phyloP scores from a whole-genome alignment of 2,329 filamentous ascomycete genomes.

The Penicillium sp. region DNA sequence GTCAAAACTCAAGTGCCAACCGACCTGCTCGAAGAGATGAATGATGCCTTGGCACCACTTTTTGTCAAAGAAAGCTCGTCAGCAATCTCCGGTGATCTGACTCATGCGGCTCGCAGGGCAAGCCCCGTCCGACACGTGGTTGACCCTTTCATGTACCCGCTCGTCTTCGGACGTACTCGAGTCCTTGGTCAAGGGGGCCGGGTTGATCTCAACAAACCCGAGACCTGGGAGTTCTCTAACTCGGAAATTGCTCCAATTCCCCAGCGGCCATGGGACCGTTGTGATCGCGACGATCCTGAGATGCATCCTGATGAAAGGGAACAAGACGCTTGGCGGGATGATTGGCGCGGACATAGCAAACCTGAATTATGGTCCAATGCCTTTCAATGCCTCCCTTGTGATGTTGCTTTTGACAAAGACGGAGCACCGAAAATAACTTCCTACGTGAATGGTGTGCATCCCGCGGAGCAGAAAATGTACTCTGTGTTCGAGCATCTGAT shows the following conservation, averaged over 20 bases:
- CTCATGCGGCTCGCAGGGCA: neutral
- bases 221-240: constrained; percentile 1
- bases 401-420: neutral
- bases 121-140: constrained; percentile 3
- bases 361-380: neutral
- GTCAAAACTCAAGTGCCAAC: constrained; percentile 4
- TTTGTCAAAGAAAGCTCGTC: constrained; percentile 1
- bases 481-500: constrained; percentile 2
- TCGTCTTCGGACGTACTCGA: constrained; percentile 4
- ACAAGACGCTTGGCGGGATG: neutral
- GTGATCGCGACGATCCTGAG: neutral
- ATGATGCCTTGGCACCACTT: constrained; percentile 2
- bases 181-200: constrained; percentile 3
- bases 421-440: constrained; percentile 1
- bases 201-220: constrained; percentile 3
- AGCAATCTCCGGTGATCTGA: neutral
- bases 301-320: neutral
- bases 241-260: constrained; percentile 1
- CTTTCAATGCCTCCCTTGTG: constrained; percentile 7
- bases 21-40: constrained; percentile 4
- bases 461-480: constrained; percentile 4
- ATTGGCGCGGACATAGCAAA: neutral
- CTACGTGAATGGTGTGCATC: constrained; percentile 6
- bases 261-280: neutral
- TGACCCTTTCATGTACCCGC: constrained; percentile 6